Conservation (phyloP, 371 early-diverging fungal genomes). For the Mortierella sp. region DNA sequence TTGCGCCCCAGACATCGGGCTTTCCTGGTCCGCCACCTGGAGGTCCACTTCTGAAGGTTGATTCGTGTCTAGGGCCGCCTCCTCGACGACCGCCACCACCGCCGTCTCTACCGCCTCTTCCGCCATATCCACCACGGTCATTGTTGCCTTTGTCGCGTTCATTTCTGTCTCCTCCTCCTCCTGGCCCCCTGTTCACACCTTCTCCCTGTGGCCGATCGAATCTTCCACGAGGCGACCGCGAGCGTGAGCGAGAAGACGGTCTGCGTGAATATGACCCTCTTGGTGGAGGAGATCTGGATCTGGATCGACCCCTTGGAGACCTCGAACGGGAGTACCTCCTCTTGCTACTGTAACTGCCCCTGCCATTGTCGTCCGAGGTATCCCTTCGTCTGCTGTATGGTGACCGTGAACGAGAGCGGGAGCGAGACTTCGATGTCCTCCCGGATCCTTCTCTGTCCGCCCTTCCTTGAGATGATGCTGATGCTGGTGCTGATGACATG, state of each 20-base stretch:
- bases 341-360: background rate
- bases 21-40: constrained; percentile 55
- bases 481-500: constrained; percentile 4
- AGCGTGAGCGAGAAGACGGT: constrained; percentile 38
- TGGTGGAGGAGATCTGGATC: constrained; percentile 22
- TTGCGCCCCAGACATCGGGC: constrained; percentile 51
- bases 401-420: constrained; percentile 41
- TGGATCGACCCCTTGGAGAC: constrained; percentile 23
- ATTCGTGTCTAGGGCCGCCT: constrained; percentile 55
- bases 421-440: constrained; percentile 21
- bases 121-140: constrained; percentile 24
- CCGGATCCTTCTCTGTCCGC: background rate
- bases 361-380: background rate
- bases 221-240: constrained; percentile 40
- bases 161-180: background rate
- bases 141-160: background rate
- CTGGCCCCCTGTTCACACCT: background rate
- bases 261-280: constrained; percentile 22
- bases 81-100: constrained; percentile 25
- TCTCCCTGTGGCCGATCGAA: background rate
- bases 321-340: constrained; percentile 31
- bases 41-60: constrained; percentile 37
- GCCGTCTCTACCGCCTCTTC: constrained; percentile 17
- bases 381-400: constrained; percentile 16
- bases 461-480: background rate